A percentile compares a stretch with the other conserved stretches of the same genome.
Conservation (phyloP, 352 stramenopile species). For the Stramenopiles sp. region DNA sequence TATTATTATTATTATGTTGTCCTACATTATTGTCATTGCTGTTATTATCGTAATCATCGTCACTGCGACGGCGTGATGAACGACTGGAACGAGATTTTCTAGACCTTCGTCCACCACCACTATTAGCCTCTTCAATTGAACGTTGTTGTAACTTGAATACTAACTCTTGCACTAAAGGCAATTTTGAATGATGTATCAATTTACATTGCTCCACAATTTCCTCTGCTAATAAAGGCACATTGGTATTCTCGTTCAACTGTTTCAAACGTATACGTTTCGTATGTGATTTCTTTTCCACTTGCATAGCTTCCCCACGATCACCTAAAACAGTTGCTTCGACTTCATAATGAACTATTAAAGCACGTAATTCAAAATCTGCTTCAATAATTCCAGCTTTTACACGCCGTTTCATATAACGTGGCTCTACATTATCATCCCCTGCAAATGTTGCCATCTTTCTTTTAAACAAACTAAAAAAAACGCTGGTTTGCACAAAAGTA, state of each 20-base stretch:
- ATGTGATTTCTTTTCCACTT: slow-evolving; percentile 21
- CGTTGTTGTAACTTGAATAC: slow-evolving; percentile 26
- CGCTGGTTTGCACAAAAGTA: too few relatives aligned
- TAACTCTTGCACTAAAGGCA: slow-evolving; percentile 24
- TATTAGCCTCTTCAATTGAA: slow-evolving; percentile 8
- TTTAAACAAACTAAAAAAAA: neutral
- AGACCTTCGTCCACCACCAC: neutral
- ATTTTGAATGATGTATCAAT: slow-evolving; percentile 27
- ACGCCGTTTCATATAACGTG: slow-evolving; percentile 12
- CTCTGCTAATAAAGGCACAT: slow-evolving; percentile 23
- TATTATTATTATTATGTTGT: slow-evolving; percentile 2
- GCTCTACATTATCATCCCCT: neutral
- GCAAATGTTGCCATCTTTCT: neutral
- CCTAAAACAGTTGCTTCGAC: slow-evolving; percentile 21
- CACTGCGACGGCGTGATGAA: neutral
- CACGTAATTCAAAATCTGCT: slow-evolving; percentile 20
- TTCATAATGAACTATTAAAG: slow-evolving; percentile 26
- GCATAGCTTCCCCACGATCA: slow-evolving; percentile 9
- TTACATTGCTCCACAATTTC: slow-evolving; percentile 33
- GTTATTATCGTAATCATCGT: neutral
- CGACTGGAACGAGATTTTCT: slow-evolving; percentile 5
- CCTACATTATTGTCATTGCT: slow-evolving; percentile 6
- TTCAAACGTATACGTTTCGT: slow-evolving; percentile 26
- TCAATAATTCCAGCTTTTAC: slow-evolving; percentile 19
- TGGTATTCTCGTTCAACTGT: slow-evolving; percentile 20